Percentiles rank a stretch among this genome's conserved stretches.
These are phyloP conservation scores for Penicillium nucicola DNA, from an alignment of 495 filamentous ascomycete genomes.

Conservation along the genomic window DNA sequence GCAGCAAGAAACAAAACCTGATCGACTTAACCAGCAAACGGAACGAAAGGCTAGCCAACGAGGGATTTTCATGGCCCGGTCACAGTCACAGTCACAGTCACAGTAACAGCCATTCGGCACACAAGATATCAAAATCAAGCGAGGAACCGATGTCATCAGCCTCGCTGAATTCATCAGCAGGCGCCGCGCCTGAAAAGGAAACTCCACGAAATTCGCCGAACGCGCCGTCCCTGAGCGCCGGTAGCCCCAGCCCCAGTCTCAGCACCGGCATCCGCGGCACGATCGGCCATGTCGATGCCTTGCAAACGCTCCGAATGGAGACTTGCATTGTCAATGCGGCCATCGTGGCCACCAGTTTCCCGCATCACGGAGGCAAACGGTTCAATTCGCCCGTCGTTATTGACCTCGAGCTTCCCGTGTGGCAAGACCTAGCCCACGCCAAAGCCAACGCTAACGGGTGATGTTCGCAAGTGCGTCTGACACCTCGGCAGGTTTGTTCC, in stretches of 20 bases:
- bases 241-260: background rate
- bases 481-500: background rate
- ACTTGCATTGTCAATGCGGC: constrained; percentile 78
- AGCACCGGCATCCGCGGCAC: background rate
- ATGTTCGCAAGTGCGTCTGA: constrained; percentile 12
- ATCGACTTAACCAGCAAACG: constrained; percentile 54
- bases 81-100: background rate
- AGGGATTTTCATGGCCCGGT: constrained; percentile 20
- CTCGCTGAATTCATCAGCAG: constrained; percentile 7
- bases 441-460: constrained; percentile 1
- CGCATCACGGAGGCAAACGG: constrained; percentile 54
- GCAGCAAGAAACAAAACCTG: constrained; percentile 57
- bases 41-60: constrained; percentile 39
- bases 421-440: constrained; percentile 15
- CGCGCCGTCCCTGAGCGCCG: constrained; percentile 4
- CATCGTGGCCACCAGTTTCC: constrained; percentile 65
- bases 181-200: constrained; percentile 1
- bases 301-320: constrained; percentile 54
- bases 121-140: background rate
- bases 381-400: constrained; percentile 77
- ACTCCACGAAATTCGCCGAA: background rate
- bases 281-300: constrained; percentile 17
- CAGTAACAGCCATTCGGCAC: background rate
- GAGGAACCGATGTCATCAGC: constrained; percentile 10
- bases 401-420: constrained; percentile 69